Conservation (phyloP, 306 rosid species). For the Castanea crenata region DNA sequence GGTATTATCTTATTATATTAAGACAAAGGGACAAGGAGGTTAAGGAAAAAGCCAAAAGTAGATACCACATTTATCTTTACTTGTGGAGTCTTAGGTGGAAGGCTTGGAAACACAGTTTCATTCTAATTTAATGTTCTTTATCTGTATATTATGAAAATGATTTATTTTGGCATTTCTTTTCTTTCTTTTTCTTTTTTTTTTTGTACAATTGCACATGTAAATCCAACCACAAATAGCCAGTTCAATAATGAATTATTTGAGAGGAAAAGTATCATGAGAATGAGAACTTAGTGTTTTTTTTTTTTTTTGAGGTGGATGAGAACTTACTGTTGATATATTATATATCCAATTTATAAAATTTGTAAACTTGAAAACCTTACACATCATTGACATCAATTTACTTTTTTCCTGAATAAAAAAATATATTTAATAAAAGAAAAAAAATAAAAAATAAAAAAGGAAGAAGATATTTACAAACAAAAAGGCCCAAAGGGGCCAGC, state of each 20-base stretch:
- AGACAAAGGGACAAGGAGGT: slow-evolving; percentile 54
- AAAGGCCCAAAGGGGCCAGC: too few relatives aligned
- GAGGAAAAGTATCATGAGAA: neutral
- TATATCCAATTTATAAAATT: too few relatives aligned
- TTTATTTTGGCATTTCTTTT: neutral
- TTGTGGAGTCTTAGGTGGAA: slow-evolving; percentile 46
- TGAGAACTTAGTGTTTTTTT: too few relatives aligned
- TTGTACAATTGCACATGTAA: neutral
- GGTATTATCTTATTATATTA: slow-evolving; percentile 49
- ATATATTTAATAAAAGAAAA: too few relatives aligned
- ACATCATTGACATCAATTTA: too few relatives aligned
- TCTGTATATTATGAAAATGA: too few relatives aligned
- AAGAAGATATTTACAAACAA: too few relatives aligned
- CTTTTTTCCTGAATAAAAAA: too few relatives aligned
- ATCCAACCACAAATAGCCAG: neutral
- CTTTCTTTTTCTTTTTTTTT: neutral
- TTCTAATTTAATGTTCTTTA: neutral
- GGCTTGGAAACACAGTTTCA: slow-evolving; percentile 13
- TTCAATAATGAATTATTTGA: neutral
- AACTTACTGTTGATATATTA: too few relatives aligned
- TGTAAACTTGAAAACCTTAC: too few relatives aligned
- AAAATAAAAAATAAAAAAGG: too few relatives aligned
- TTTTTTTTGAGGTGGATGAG: too few relatives aligned
- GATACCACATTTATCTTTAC: slow-evolving; percentile 48
- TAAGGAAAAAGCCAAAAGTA: slow-evolving; percentile 43